Conservation (phyloP, 2,329 filamentous ascomycete species). For the Exophiala aquamarina region DNA sequence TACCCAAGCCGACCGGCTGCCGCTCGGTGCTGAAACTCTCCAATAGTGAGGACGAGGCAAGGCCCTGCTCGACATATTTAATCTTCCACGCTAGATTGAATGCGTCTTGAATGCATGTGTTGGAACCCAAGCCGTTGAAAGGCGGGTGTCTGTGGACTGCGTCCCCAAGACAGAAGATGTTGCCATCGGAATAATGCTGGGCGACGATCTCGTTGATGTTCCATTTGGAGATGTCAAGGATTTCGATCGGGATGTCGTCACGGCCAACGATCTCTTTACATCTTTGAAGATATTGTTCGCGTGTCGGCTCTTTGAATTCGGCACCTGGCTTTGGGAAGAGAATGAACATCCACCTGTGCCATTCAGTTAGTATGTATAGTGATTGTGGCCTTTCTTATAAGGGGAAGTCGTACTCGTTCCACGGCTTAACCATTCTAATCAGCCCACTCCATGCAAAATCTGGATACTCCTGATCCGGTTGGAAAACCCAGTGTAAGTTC, state of each 20-base stretch:
- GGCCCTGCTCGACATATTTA: conserved; percentile 33
- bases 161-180: conserved; percentile 39
- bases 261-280: conserved; percentile 57
- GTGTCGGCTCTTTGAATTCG: conserved; percentile 41
- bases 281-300: conserved; percentile 48
- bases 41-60: conserved; percentile 30
- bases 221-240: conserved; percentile 59
- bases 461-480: conserved; percentile 53
- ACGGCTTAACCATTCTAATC: conserved; percentile 63
- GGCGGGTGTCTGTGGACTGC: conserved; percentile 39
- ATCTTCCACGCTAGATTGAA: conserved; percentile 42
- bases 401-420: conserved; percentile 47
- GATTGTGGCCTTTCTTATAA: not conserved
- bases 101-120: conserved; percentile 40
- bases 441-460: conserved; percentile 53
- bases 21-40: conserved; percentile 37
- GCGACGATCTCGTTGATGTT: conserved; percentile 62
- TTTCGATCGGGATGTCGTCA: conserved; percentile 50
- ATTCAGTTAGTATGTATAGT: not conserved
- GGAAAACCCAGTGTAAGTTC: conserved; percentile 62
- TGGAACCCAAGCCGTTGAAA: conserved; percentile 38
- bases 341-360: conserved; percentile 54
- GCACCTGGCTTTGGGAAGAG: conserved; percentile 45
- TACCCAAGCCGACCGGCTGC: conserved; percentile 34
- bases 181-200: conserved; percentile 49